These are phyloP conservation scores for Leucocoprinus sp. DNA, from an alignment of 768 basidiomycete genomes.

Conservation along the genomic window DNA sequence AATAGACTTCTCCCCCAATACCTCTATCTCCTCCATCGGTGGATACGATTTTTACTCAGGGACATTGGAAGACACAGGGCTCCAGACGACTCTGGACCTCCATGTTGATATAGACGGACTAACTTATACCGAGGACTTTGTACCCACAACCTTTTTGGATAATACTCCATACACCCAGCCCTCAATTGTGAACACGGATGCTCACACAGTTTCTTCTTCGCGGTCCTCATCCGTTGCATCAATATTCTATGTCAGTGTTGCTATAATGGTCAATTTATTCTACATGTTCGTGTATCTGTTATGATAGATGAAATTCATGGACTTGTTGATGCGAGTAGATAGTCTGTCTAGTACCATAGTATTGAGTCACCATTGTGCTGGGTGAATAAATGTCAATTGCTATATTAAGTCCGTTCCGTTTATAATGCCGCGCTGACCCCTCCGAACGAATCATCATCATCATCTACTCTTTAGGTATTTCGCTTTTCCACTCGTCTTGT, in stretches of 20 bases:
- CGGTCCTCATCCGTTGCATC: neutral
- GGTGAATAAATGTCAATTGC: too few relatives aligned
- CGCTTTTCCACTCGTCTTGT: neutral
- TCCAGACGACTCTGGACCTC: conserved; percentile 22
- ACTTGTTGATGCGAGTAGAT: too few relatives aligned
- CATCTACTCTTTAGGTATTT: too few relatives aligned
- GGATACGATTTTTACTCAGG: conserved; percentile 32
- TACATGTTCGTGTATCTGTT: neutral
- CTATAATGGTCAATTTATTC: neutral
- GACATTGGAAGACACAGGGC: conserved; percentile 18
- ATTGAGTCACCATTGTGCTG: too few relatives aligned
- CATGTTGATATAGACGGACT: conserved; percentile 18
- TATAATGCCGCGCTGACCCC: too few relatives aligned
- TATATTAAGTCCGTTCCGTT: too few relatives aligned
- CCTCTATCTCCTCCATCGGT: conserved; percentile 17
- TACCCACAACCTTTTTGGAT: conserved; percentile 22
- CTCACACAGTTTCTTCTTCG: conserved; percentile 13
- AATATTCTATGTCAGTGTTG: neutral
- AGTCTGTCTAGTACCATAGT: too few relatives aligned
- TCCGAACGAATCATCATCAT: too few relatives aligned
- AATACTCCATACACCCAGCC: conserved; percentile 21
- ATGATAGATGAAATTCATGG: neutral
- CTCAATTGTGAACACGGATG: conserved; percentile 15
- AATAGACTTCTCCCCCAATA: conserved; percentile 23
- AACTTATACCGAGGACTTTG: conserved; percentile 21